Evolutionary conservation across 2,329 filamentous ascomycete genomes (phyloP).

Genomic region (Colletotrichum graminicola): DNA sequence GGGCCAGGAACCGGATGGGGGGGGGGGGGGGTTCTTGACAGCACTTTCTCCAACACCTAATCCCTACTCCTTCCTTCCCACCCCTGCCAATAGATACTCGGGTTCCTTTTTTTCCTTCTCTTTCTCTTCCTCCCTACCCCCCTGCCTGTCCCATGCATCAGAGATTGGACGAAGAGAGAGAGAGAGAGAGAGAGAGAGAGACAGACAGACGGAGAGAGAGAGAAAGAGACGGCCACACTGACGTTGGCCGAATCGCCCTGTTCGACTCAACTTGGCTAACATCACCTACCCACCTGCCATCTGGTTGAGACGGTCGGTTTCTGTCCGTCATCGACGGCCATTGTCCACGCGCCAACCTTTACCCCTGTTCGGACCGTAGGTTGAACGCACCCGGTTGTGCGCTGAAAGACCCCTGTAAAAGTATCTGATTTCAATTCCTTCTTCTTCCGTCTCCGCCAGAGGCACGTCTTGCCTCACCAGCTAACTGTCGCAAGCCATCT

Average conservation of each 20-base stretch:
- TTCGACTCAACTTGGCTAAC: conserved; percentile 36
- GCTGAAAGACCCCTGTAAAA: conserved; percentile 6
- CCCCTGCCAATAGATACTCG: conserved; percentile 7
- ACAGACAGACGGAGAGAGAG: too few relatives aligned
- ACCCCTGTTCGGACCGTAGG: conserved; percentile 8
- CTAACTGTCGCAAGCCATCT: conserved; percentile 21
- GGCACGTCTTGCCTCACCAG: conserved; percentile 18
- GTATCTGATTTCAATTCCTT: conserved; percentile 13
- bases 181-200: background rate
- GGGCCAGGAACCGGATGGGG: conserved; percentile 10
- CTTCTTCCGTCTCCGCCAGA: conserved; percentile 10
- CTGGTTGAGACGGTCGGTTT: conserved; percentile 21
- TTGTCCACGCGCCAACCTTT: conserved; percentile 9
- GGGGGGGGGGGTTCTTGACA: background rate
- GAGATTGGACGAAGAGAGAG: background rate
- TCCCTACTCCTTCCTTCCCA: background rate
- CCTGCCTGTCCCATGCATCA: background rate
- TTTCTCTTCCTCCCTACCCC: too few relatives aligned
- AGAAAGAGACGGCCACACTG: conserved; percentile 13
- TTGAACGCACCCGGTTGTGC: background rate
- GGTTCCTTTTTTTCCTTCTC: background rate
- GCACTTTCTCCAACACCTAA: conserved; percentile 8
- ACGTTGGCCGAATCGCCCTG: conserved; percentile 17
- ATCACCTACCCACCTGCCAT: conserved; percentile 31
- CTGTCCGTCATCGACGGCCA: conserved; percentile 30